A percentile compares a stretch with the other conserved stretches of the same genome.
phyloP scores from a whole-genome alignment of 2,329 filamentous ascomycete species.

The Colletotrichum musicola region DNA sequence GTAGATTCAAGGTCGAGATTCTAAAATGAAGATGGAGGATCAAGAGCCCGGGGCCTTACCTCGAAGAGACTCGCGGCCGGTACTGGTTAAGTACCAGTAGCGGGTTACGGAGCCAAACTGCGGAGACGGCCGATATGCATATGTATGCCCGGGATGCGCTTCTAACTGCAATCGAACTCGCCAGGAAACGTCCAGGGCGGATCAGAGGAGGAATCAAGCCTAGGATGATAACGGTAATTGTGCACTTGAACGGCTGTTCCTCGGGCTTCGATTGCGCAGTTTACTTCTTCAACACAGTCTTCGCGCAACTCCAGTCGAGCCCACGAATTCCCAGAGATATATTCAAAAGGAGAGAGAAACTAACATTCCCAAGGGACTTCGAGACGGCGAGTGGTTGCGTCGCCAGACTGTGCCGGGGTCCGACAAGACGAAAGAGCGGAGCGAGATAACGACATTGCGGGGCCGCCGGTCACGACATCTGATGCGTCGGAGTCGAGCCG shows the following conservation, averaged over 20 bases:
- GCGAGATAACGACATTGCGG: slow-evolving; percentile 34
- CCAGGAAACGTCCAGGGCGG: too few species aligned
- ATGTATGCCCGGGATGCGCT: neutral
- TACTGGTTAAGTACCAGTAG: neutral
- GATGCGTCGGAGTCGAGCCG: slow-evolving; percentile 1
- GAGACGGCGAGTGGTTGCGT: neutral
- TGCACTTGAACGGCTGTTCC: too few species aligned
- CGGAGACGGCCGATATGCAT: neutral
- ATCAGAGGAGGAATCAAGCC: too few species aligned
- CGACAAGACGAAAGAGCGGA: slow-evolving; percentile 29
- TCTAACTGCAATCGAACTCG: neutral
- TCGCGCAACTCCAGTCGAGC: too few species aligned
- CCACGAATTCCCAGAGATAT: neutral
- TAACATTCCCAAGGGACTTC: neutral
- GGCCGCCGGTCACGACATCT: slow-evolving; percentile 24
- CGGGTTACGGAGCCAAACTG: neutral
- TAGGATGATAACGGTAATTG: too few species aligned
- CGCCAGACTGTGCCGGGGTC: slow-evolving; percentile 15
- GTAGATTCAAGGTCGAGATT: too few species aligned
- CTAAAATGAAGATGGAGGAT: neutral
- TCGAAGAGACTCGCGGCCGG: neutral
- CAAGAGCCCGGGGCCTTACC: neutral
- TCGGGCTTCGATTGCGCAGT: too few species aligned
- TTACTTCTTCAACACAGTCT: too few species aligned
- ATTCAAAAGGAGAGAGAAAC: neutral